These are phyloP conservation scores for Haplosporangium gracile DNA, from an alignment of 192 early-diverging fungal genomes.

Conservation along the genomic window DNA sequence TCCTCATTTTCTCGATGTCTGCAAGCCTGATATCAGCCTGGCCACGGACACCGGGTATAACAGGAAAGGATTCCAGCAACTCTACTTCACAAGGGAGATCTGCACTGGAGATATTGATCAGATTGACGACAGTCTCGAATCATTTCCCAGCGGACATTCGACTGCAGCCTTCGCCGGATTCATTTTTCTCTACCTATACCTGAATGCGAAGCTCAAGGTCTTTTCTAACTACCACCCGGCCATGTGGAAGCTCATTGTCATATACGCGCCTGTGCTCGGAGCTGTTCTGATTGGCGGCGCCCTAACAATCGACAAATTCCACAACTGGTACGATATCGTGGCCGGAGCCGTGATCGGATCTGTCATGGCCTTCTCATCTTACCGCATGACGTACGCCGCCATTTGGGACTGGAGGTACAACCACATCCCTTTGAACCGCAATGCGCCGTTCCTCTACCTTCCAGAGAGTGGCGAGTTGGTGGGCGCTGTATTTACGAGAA, in stretches of 20 bases:
- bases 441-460: slow-evolving; percentile 12
- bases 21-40: slow-evolving; percentile 13
- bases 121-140: slow-evolving; percentile 15
- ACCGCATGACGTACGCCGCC: slow-evolving; percentile 16
- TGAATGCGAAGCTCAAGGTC: slow-evolving; percentile 19
- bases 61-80: slow-evolving; percentile 12
- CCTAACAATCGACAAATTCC: slow-evolving; percentile 10
- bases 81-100: slow-evolving; percentile 13
- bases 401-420: slow-evolving; percentile 17
- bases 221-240: slow-evolving; percentile 16
- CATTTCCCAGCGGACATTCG: slow-evolving; percentile 12
- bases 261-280: slow-evolving; percentile 12
- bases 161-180: slow-evolving; percentile 18
- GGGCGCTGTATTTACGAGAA: slow-evolving; percentile 12
- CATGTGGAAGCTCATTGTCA: slow-evolving; percentile 18
- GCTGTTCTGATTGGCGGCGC: slow-evolving; percentile 11
- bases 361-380: slow-evolving; percentile 13
- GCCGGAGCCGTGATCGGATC: slow-evolving; percentile 10
- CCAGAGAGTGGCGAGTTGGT: slow-evolving; percentile 1
- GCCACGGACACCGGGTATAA: slow-evolving; percentile 2
- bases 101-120: not conserved
- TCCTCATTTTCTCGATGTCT: slow-evolving; percentile 13
- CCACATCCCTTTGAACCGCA: slow-evolving; percentile 14
- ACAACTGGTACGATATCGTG: slow-evolving; percentile 12
- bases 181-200: slow-evolving; percentile 15